A percentile compares a stretch with the other conserved stretches of the same genome.
These are phyloP conservation scores for Anaeromyces robustus DNA, from an alignment of 192 early-diverging fungal genomes.

Conservation along the genomic window DNA sequence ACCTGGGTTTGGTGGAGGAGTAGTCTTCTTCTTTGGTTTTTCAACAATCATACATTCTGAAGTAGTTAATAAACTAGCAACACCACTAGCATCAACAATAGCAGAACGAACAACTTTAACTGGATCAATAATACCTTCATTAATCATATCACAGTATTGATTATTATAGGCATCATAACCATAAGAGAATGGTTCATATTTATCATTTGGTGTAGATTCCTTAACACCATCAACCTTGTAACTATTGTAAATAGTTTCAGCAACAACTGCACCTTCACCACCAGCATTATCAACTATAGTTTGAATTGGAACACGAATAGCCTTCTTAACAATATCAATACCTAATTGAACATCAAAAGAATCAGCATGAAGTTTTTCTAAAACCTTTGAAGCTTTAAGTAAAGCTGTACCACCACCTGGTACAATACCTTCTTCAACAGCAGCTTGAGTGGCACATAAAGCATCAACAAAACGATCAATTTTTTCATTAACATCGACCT, in stretches of 20 bases:
- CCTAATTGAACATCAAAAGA: constrained; percentile 99
- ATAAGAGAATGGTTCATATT: constrained; percentile 1
- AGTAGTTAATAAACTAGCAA: constrained; percentile 92
- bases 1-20: constrained; percentile 12
- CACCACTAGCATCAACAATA: constrained; percentile 89
- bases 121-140: constrained; percentile 93
- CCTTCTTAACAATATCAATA: constrained; percentile 88
- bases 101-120: constrained; percentile 98
- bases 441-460: constrained; percentile 93
- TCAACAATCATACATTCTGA: constrained; percentile 98
- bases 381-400: constrained; percentile 76
- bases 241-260: constrained; percentile 64
- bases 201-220: neutral
- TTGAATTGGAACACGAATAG: constrained; percentile 79
- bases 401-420: constrained; percentile 97
- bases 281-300: constrained; percentile 97
- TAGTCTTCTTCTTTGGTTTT: constrained; percentile 60
- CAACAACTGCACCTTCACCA: constrained; percentile 89
- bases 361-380: constrained; percentile 68
- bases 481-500: constrained; percentile 99
- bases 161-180: constrained; percentile 82
- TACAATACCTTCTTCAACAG: constrained; percentile 98
- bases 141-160: constrained; percentile 92
- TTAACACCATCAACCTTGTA: constrained; percentile 16
- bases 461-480: constrained; percentile 99